phyloP scores from a whole-genome alignment of 2,329 filamentous ascomycete genomes.

The Karstenula rhodostoma region DNA sequence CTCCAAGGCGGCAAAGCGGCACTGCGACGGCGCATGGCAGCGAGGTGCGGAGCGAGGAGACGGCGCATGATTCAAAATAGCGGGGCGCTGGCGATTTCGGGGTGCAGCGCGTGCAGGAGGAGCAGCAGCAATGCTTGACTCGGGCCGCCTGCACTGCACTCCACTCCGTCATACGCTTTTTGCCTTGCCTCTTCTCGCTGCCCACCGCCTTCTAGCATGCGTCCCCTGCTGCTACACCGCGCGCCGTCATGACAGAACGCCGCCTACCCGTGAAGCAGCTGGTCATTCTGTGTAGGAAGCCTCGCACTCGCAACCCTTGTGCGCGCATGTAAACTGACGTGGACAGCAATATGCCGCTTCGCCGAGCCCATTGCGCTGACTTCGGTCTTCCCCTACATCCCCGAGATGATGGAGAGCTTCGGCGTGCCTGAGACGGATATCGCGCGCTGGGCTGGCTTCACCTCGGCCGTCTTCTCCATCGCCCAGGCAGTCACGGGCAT shows the following conservation, averaged over 20 bases:
- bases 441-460: constrained; percentile 79
- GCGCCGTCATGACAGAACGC: constrained; percentile 46
- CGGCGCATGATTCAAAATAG: constrained; percentile 13
- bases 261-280: constrained; percentile 51
- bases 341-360: constrained; percentile 84
- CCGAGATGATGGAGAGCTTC: constrained; percentile 61
- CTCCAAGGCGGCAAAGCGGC: not conserved
- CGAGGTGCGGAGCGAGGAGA: not conserved
- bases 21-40: not conserved
- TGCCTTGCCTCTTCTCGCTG: constrained; percentile 6
- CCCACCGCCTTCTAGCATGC: constrained; percentile 21
- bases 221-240: constrained; percentile 11
- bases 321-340: not conserved
- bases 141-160: not conserved
- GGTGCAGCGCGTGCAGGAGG: not conserved
- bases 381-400: constrained; percentile 91
- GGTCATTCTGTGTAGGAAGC: constrained; percentile 46
- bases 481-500: constrained; percentile 82
- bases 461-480: constrained; percentile 83
- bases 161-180: not conserved
- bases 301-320: not conserved
- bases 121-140: constrained; percentile 14
- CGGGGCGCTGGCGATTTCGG: constrained; percentile 11
- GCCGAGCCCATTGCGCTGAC: constrained; percentile 93
- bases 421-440: constrained; percentile 51